Evolutionary conservation across 2,329 filamentous ascomycete genomes (phyloP).

Genomic region (Pseudocercospora musae): DNA sequence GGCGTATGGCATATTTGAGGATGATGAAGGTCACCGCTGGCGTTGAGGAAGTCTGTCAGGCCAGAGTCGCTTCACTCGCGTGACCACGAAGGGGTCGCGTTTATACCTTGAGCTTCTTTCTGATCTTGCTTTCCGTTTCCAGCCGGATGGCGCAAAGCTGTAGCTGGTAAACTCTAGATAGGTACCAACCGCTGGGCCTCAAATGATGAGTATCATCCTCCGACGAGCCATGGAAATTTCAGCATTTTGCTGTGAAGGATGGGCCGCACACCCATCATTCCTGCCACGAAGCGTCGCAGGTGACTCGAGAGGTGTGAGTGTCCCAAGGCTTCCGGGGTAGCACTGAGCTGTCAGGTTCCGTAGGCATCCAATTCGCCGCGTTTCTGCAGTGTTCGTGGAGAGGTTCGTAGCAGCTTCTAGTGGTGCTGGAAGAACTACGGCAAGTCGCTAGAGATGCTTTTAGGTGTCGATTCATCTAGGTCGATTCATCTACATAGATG

Average conservation of each 20-base stretch:
- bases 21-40: background rate
- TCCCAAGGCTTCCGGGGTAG: background rate
- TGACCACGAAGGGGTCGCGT: background rate
- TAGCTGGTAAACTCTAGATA: background rate
- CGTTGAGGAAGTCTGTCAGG: background rate
- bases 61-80: background rate
- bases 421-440: background rate
- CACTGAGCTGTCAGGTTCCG: constrained; percentile 1
- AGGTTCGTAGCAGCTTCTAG: background rate
- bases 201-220: background rate
- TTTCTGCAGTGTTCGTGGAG: background rate
- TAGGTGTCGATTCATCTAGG: too few species aligned
- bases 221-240: background rate
- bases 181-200: background rate
- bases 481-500: too few species aligned
- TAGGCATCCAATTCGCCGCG: background rate
- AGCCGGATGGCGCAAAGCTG: constrained; percentile 3
- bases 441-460: background rate
- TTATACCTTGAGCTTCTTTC: background rate
- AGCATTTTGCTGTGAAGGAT: background rate
- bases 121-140: background rate
- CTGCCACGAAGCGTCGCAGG: background rate
- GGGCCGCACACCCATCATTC: background rate
- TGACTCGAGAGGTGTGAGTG: background rate
- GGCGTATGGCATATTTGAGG: constrained; percentile 9